These are phyloP conservation scores for Lepidium sativum DNA, from an alignment of 345 rosid species.

Conservation along the genomic window DNA sequence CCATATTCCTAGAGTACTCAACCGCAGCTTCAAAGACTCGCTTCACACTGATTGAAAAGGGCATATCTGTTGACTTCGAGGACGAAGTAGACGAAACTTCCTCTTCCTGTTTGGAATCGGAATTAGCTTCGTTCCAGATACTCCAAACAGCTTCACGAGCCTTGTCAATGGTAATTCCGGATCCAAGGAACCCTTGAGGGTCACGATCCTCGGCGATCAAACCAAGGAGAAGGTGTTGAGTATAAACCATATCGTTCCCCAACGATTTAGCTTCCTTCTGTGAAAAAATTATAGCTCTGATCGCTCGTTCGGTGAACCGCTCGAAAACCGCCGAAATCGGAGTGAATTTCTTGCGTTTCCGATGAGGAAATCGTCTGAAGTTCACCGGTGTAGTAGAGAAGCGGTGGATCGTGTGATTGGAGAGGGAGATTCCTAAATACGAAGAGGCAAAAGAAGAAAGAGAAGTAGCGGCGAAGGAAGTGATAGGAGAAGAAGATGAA, in stretches of 20 bases:
- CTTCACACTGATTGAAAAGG: conserved; percentile 70
- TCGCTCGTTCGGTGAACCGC: conserved; percentile 67
- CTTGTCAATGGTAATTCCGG: conserved; percentile 51
- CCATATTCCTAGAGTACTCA: conserved; percentile 80
- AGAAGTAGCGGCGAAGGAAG: conserved; percentile 25
- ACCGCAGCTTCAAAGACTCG: conserved; percentile 95
- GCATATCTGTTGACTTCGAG: conserved; percentile 45
- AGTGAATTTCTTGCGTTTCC: conserved; percentile 34
- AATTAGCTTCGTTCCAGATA: conserved; percentile 45
- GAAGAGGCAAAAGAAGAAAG: conserved; percentile 46
- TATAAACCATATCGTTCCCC: conserved; percentile 77
- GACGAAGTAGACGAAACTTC: conserved; percentile 22
- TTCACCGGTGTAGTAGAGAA: conserved; percentile 5
- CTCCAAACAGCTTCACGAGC: conserved; percentile 66
- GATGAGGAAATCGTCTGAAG: conserved; percentile 10
- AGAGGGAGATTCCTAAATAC: conserved; percentile 45
- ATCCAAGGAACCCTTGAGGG: conserved; percentile 75
- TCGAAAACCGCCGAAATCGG: conserved; percentile 74
- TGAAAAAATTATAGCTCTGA: conserved; percentile 71
- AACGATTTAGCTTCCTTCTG: conserved; percentile 71
- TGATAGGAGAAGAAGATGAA: conserved; percentile 1
- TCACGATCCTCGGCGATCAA: conserved; percentile 72
- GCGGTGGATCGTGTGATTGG: conserved; percentile 24
- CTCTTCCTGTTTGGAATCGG: conserved; percentile 18
- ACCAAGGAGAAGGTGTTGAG: conserved; percentile 79